Evolutionary conservation across 1,284 basidiomycete species (phyloP).

Genomic region (Boletus hoseneyae): DNA sequence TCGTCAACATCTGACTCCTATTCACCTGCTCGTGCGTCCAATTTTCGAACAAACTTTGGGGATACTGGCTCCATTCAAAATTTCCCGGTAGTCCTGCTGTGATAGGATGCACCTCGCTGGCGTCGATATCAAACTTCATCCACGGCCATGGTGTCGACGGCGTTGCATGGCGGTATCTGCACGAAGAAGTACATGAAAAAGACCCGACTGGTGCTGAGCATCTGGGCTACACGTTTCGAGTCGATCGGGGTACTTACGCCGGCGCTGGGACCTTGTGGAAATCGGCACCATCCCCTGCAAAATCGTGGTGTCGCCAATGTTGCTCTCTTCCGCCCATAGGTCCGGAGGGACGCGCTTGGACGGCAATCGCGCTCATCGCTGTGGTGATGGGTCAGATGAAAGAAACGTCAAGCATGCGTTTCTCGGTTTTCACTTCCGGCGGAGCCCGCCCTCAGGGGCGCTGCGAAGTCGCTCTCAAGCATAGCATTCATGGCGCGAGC

Average conservation of each 20-base stretch:
- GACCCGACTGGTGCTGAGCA: background rate
- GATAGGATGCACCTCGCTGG: constrained; percentile 1
- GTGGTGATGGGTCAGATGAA: background rate
- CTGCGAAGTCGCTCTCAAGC: background rate
- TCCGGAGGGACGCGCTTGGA: background rate
- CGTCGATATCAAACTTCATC: constrained; percentile 27
- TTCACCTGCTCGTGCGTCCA: constrained; percentile 45
- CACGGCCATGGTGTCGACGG: constrained; percentile 39
- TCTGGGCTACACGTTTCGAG: background rate
- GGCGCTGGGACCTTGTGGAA: constrained; percentile 24
- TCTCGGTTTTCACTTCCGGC: background rate
- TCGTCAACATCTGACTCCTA: constrained; percentile 37
- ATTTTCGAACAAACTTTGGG: constrained; percentile 46
- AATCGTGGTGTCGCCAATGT: background rate
- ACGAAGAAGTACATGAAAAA: background rate
- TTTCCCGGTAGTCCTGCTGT: background rate
- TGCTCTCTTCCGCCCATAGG: background rate
- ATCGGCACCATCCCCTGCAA: constrained; percentile 1
- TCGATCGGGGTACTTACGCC: constrained; percentile 14
- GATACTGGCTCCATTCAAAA: constrained; percentile 35
- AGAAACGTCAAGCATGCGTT: background rate
- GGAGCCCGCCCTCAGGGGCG: background rate
- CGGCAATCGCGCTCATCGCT: constrained; percentile 13
- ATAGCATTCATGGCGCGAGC: background rate
- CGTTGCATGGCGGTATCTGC: constrained; percentile 32